Base-by-base conservation (phyloP, 2,329 filamentous ascomycete genomes). In the Diaporthe ilicicola region DNA sequence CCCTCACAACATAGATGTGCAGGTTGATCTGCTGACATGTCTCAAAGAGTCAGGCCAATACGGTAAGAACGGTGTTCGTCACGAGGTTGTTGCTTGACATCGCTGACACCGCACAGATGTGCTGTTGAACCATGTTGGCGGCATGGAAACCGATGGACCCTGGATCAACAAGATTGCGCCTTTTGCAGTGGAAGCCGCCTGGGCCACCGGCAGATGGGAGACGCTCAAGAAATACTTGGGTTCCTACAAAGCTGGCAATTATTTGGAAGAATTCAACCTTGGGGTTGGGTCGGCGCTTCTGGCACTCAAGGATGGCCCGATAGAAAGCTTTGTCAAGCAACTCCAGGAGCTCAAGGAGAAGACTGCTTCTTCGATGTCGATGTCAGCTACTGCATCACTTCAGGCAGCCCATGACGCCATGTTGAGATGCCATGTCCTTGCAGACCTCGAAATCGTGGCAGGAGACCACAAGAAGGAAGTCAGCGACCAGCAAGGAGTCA, bases 1-100 rank as follows among this genome's bases (percentile, higher is more conserved):
- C 55, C 95, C 95, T 0, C 86, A 91, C 67, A 92, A 97, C 77
- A 79, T 88, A 22, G 92, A 97, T 70, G 87, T 93, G 15, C 95
- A 98, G 78, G 86, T 93, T 70, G 93, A 97, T 76, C 86, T 99
- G 44, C 84, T 99, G 67, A 93, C 91, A 37, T 98, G 96, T 76
- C 85, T 99, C 12, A 95, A 94, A 78, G 94, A 98, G 79, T 97
- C 95, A n/a, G 96, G 95, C 0, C 96, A 98, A 79, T 92, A 98
- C 81, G 93, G 93, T 95, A 84, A 80, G 85, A 79, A 55, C 22
- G n/a, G 37, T 42, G 5, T 39, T 29, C 51, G 69, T 29, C 29
- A 19, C 9, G 3, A 42, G 19, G 5, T 12, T 22, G 27, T 19
- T 39, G 10, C 4, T 12, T 53, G 42, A 44, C 17, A 22, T 46